A percentile compares a stretch with the other conserved stretches of the same genome.
Conservation (phyloP, 164 flowering plant genomes). For the Magnolia kwangsiensis region DNA sequence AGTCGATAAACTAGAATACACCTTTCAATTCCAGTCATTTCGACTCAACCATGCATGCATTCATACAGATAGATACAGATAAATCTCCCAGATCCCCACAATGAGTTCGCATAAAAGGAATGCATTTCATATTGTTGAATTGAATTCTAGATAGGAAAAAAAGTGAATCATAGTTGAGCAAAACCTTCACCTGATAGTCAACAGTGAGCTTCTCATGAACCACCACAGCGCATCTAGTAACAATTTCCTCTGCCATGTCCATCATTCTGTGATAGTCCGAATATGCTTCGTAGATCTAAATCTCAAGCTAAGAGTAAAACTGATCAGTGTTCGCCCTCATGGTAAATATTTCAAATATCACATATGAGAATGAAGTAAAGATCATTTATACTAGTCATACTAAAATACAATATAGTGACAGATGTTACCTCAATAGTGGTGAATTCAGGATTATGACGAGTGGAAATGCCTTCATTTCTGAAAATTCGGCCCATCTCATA, state of each 20-base stretch:
- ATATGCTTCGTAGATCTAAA: slow-evolving; percentile 97
- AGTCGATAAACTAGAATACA: not conserved
- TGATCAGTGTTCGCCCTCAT: slow-evolving; percentile 11
- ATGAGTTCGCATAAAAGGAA: not conserved
- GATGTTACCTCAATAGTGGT: slow-evolving; percentile 87
- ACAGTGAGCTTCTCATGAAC: slow-evolving; percentile 78
- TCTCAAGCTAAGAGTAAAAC: slow-evolving; percentile 26
- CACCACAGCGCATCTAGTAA: slow-evolving; percentile 80
- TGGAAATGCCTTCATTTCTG: slow-evolving; percentile 96
- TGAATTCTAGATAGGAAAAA: not conserved
- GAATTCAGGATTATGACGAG: slow-evolving; percentile 97
- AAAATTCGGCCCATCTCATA: slow-evolving; percentile 95
- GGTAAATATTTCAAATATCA: not conserved
- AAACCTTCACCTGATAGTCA: slow-evolving; percentile 74
- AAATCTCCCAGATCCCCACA: not conserved
- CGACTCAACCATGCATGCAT: not conserved
- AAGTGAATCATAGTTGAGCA: not conserved
- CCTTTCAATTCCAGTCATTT: not conserved
- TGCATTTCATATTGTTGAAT: not conserved
- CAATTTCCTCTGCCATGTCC: slow-evolving; percentile 87
- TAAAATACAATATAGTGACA: not conserved
- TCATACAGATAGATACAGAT: not conserved
- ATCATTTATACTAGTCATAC: not conserved
- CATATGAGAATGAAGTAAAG: not conserved
- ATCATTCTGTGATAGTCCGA: slow-evolving; percentile 96